Percentiles rank a stretch among this genome's conserved stretches.
phyloP scores from a whole-genome alignment of 2,329 filamentous ascomycete species.

The Coleophoma cylindrospora region DNA sequence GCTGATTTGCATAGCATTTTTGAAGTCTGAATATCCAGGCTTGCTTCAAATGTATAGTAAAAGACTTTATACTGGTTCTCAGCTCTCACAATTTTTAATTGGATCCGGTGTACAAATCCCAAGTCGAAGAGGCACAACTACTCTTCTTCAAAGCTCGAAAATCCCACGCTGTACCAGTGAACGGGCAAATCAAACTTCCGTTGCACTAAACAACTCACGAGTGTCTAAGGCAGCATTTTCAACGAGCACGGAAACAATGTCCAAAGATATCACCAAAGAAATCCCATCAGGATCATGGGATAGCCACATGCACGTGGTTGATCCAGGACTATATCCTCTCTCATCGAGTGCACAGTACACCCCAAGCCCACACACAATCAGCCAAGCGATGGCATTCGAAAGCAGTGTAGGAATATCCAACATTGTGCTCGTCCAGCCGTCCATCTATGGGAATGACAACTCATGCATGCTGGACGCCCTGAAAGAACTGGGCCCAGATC shows the following conservation, averaged over 20 bases:
- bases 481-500: conserved; percentile 37
- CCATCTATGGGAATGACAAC: conserved; percentile 58
- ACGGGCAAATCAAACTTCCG: too few relatives aligned
- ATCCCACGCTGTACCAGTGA: too few relatives aligned
- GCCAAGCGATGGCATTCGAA: conserved; percentile 47
- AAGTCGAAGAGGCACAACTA: too few relatives aligned
- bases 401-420: conserved; percentile 47
- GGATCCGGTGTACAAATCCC: too few relatives aligned
- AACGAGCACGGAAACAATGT: background rate
- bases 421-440: conserved; percentile 50
- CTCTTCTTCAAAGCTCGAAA: too few relatives aligned
- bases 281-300: conserved; percentile 5
- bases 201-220: too few relatives aligned
- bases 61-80: too few relatives aligned
- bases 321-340: conserved; percentile 45
- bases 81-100: too few relatives aligned
- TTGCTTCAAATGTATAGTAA: too few relatives aligned
- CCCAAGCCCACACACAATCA: conserved; percentile 42
- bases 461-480: conserved; percentile 51
- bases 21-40: too few relatives aligned
- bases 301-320: conserved; percentile 59
- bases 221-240: too few relatives aligned
- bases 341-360: conserved; percentile 43
- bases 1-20: too few relatives aligned
- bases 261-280: background rate